Evolutionary conservation across 768 basidiomycete species (phyloP).

Genomic region (Candolleomyces eurysporus): DNA sequence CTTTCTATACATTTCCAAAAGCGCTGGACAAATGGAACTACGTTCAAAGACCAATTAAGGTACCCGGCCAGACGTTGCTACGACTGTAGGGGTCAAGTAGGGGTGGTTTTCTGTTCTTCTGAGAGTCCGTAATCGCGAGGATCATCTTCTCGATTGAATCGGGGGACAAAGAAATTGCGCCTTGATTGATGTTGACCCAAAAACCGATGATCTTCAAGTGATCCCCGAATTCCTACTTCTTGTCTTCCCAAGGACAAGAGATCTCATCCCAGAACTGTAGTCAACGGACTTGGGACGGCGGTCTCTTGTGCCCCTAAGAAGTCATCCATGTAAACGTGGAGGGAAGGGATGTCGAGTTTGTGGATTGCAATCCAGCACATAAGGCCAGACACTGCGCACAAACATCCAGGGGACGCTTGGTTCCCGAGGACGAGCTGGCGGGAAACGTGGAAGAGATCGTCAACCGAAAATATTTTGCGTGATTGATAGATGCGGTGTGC

Average conservation of each 20-base stretch:
- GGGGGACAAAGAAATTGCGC: constrained; percentile 19
- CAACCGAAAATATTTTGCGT: constrained; percentile 26
- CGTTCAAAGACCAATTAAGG: constrained; percentile 14
- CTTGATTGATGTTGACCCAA: constrained; percentile 23
- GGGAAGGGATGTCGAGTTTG: constrained; percentile 14
- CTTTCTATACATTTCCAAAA: constrained; percentile 12
- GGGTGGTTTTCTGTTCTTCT: constrained; percentile 4
- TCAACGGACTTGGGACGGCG: constrained; percentile 18
- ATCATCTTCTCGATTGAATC: constrained; percentile 18
- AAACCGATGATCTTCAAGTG: constrained; percentile 36
- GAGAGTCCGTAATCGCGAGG: constrained; percentile 12
- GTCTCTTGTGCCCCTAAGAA: constrained; percentile 22
- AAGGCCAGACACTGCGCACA: constrained; percentile 23
- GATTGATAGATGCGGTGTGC: constrained; percentile 33
- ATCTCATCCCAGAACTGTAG: constrained; percentile 11
- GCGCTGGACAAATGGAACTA: constrained; percentile 13
- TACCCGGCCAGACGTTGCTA: constrained; percentile 10
- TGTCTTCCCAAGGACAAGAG: constrained; percentile 21
- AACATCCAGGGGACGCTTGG: constrained; percentile 21
- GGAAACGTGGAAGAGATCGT: constrained; percentile 22
- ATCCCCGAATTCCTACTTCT: constrained; percentile 23
- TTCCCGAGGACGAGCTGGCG: constrained; percentile 27
- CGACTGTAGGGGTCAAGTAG: too few relatives aligned
- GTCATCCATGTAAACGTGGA: constrained; percentile 29
- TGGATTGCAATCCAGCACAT: constrained; percentile 26